Percentiles rank a stretch among this genome's conserved stretches.
Evolutionary conservation across 1,284 basidiomycete genomes (phyloP).

Genomic region (Tilletiopsis washingtonensis): DNA sequence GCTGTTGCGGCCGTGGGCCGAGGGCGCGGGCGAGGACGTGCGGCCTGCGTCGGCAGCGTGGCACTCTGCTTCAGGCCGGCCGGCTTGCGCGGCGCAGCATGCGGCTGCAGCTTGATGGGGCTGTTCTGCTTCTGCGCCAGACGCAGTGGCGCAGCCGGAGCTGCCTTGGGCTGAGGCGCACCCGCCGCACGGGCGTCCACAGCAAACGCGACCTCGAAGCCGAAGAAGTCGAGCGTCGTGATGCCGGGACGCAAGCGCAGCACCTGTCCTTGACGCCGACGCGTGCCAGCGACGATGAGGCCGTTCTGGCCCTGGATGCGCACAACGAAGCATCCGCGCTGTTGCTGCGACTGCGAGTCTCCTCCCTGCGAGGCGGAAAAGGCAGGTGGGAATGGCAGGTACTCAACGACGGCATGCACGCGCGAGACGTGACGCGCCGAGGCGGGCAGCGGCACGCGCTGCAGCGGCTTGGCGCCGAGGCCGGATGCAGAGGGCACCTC

Average conservation of each 20-base stretch:
- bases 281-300: slow-evolving; percentile 38
- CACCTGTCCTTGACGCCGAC: slow-evolving; percentile 34
- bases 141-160: too few relatives aligned
- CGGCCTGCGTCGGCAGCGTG: too few relatives aligned
- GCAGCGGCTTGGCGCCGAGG: slow-evolving; percentile 21
- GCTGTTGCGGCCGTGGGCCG: too few relatives aligned
- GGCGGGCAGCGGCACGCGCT: slow-evolving; percentile 31
- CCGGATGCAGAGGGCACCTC: neutral
- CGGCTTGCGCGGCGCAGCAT: too few relatives aligned
- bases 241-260: slow-evolving; percentile 28
- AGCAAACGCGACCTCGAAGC: slow-evolving; percentile 23
- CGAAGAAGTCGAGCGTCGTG: slow-evolving; percentile 38
- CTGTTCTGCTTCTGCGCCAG: too few relatives aligned
- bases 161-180: too few relatives aligned
- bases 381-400: slow-evolving; percentile 33
- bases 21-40: too few relatives aligned
- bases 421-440: slow-evolving; percentile 39
- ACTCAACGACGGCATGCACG: slow-evolving; percentile 41
- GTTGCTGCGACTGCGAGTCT: too few relatives aligned
- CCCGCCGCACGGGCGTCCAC: slow-evolving; percentile 1
- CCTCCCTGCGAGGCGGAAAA: neutral
- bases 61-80: too few relatives aligned
- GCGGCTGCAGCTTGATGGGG: too few relatives aligned
- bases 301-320: slow-evolving; percentile 44
- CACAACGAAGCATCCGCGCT: slow-evolving; percentile 36